A percentile compares a stretch with the other conserved stretches of the same genome.
Evolutionary conservation across 2,329 filamentous ascomycete genomes (phyloP).

Genomic region (Nigrograna mackinnonii): DNA sequence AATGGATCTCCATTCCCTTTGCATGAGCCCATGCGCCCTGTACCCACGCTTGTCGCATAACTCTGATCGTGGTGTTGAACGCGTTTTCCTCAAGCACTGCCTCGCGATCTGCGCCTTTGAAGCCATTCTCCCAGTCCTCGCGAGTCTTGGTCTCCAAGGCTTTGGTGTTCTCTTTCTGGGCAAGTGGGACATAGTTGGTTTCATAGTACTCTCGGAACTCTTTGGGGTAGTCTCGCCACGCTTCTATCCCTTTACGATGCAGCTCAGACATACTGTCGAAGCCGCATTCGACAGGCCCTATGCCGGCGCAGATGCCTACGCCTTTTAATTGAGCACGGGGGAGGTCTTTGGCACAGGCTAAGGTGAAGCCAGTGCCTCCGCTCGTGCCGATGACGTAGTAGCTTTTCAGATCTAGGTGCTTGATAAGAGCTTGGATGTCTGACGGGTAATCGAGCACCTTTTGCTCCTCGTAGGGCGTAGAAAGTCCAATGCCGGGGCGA

Average conservation of each 20-base stretch:
- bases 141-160: too few species aligned
- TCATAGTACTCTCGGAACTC: not conserved
- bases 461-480: not conserved
- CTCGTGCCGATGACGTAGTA: not conserved
- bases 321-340: not conserved
- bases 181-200: not conserved
- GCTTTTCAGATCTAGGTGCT: not conserved
- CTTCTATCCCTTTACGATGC: not conserved
- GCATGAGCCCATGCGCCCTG: not conserved
- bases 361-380: not conserved
- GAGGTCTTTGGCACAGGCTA: not conserved
- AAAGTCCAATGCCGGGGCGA: not conserved
- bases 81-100: not conserved
- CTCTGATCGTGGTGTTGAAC: not conserved
- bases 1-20: not conserved
- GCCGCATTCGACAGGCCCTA: not conserved
- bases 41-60: not conserved
- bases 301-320: not conserved
- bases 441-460: not conserved
- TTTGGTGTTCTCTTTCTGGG: too few species aligned
- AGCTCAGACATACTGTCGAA: not conserved
- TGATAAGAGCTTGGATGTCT: not conserved
- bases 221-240: not conserved
- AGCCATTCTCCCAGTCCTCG: not conserved
- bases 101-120: not conserved